Base-by-base conservation (phyloP, 1,284 basidiomycete species). In the Marasmius tenuissimus region DNA sequence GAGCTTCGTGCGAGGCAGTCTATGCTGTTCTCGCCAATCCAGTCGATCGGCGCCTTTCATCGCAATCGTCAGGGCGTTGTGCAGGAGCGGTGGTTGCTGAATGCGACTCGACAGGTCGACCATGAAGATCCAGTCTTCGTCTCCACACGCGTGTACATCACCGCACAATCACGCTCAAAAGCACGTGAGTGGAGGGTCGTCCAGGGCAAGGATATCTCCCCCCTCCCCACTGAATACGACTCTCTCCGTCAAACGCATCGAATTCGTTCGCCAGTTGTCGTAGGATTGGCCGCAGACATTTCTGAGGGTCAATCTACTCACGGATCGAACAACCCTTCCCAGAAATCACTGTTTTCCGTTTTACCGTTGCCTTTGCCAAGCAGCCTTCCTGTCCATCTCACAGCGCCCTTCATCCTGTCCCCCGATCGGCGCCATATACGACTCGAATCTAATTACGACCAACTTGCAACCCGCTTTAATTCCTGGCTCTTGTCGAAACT, bases 401-500 rank as follows among this genome's bases (percentile, higher is more conserved):
- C 72, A 12, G 73, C 72, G 0, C 68, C 71, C 0, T 76, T 73
- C 53, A 69, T 74, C 34, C 66, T 75, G 7, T 70, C 74, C 1
- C 70, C 71, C 5, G 73, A 75, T 59, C 65, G 75, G 27, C 67
- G 73, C 9, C 58, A 68, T 54, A 68, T 71, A 22, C 63, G 68
- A 4, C 67, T 70, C 52, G 70, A 70, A 34, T 57, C 65, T 67
- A 71, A 69, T 4, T 69, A 72, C 39, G 73, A 74, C 38, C 71
- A 67, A 40, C 61, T 64, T 5, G 79, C 79, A 59, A 73, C 77
- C 1, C 51, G 61, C 7, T 82, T 77, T 64, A 82, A 83, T 60
- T 67, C 61, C 12, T 82, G 79, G 79, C 66, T 83, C 4, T 70
- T 82, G 0, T 64, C 70, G 0, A 59, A 68, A 1, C 56, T 72